Conservation (phyloP, 2,329 filamentous ascomycete species). For the Talaromyces sp. region DNA sequence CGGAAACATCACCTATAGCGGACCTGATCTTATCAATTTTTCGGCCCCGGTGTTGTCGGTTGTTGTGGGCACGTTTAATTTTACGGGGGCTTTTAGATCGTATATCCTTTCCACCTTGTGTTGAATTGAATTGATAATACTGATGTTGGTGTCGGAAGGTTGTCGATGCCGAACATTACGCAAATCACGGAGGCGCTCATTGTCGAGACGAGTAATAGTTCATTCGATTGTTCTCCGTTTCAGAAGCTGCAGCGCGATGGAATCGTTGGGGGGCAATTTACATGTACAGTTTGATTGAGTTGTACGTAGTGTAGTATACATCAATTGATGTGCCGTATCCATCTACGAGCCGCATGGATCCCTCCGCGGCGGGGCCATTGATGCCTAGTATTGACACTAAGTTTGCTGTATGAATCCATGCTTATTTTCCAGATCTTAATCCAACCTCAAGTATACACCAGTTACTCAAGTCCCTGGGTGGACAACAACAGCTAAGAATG, state of each 20-base stretch:
- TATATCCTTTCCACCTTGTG: neutral
- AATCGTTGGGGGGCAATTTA: constrained; percentile 46
- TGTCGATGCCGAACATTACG: neutral
- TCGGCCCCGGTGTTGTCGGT: neutral
- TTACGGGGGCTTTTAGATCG: neutral
- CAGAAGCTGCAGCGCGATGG: constrained; percentile 61
- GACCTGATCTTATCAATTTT: neutral
- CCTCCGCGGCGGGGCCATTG: neutral
- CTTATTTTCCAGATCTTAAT: too few relatives aligned
- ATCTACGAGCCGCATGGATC: neutral
- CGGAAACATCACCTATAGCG: neutral
- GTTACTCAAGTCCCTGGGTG: neutral
- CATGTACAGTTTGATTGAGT: neutral
- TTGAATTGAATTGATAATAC: neutral
- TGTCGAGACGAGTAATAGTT: neutral
- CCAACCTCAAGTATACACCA: neutral
- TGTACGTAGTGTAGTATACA: too few relatives aligned
- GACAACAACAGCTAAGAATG: neutral
- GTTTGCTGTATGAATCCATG: too few relatives aligned
- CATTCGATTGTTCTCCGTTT: constrained; percentile 44
- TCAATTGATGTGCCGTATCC: too few relatives aligned
- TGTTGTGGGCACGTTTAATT: constrained; percentile 1
- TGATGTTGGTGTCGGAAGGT: neutral
- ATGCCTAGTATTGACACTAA: too few relatives aligned
- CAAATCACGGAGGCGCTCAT: constrained; percentile 3